A percentile compares a stretch with the other conserved stretches of the same genome.
Conservation (phyloP, 2,329 filamentous ascomycete species). For the Xylariaceae sp. region DNA sequence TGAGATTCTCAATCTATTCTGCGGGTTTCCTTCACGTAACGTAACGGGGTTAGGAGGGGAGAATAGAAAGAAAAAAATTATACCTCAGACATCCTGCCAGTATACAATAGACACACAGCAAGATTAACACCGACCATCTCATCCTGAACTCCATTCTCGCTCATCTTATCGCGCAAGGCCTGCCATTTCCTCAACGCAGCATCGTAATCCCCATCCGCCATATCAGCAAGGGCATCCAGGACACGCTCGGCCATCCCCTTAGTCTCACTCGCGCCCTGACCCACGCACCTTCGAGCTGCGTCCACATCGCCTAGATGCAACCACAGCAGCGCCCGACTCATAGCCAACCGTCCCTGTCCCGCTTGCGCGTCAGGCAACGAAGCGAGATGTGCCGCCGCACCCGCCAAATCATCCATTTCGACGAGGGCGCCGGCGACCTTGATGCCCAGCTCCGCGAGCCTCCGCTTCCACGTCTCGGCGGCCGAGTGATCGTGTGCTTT, state of each 20-base stretch:
- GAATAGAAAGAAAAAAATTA: constrained; percentile 30
- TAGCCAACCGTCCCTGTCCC: constrained; percentile 49
- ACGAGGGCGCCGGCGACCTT: constrained; percentile 71
- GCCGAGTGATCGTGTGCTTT: constrained; percentile 58
- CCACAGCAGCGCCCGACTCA: constrained; percentile 71
- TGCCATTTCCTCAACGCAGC: constrained; percentile 69
- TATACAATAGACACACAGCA: constrained; percentile 84
- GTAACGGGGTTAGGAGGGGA: neutral
- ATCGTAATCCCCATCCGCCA: constrained; percentile 78
- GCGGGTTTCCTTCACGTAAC: neutral
- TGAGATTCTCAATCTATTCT: constrained; percentile 14
- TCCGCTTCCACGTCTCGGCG: constrained; percentile 70
- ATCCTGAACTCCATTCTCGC: constrained; percentile 52
- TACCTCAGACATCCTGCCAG: constrained; percentile 76
- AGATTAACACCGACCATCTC: constrained; percentile 82
- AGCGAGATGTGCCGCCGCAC: constrained; percentile 75
- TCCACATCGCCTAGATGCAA: constrained; percentile 79
- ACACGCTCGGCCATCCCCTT: constrained; percentile 49
- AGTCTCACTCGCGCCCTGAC: neutral
- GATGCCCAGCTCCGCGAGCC: constrained; percentile 78
- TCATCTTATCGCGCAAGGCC: constrained; percentile 53
- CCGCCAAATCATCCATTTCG: constrained; percentile 87
- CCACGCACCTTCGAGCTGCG: constrained; percentile 65
- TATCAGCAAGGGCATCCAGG: constrained; percentile 73
- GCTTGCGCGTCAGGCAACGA: constrained; percentile 53